Base-by-base conservation (phyloP, 768 basidiomycete genomes). In the Boletus pseudopeckii region DNA sequence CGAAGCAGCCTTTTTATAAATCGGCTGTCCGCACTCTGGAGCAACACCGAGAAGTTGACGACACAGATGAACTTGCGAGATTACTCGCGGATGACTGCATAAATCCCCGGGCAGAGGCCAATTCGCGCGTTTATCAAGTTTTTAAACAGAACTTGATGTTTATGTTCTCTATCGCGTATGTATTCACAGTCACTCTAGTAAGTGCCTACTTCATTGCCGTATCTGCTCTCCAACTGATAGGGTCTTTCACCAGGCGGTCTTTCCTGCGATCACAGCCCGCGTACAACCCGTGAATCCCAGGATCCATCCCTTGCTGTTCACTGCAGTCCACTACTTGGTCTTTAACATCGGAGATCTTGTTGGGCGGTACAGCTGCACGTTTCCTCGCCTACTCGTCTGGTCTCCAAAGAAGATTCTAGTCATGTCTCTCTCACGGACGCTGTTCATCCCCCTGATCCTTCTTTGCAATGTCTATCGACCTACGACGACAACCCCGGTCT, bases 401-500 rank as follows among this genome's bases (percentile, higher is more conserved):
- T 14, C 46, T 24, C 11, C 36, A 24, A 48, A 48, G 46, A 24
- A 37, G 13, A 48, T 48, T 17, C 36, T 48, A 11, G 13, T 3
- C 13, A 37, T 37, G 36, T 37, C 46, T 13, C 46, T 48, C 22
- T 8, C 37, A 9, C 46, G 46, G 24, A 48, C 36, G n/a, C 7
- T 37, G 7, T 37, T 48, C 13, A 37, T 48, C 18, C 46, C 46
- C 17, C 6, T 48, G 6, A 48, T 48, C 46, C 34, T 48, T 26
- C n/a, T 15, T 14, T 48, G 34, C 46, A 37, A 48, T 18, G 7
- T 48, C 46, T 34, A 37, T 14, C 34, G 24, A 26, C 36, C 34
- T 37, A 17, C 10, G 14, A n/a, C 17, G 4, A 26, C 7, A 7
- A 53, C 68, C 7, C 59, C 66, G 17, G 59, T 72, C 9, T 48